Conservation (phyloP, 2,329 filamentous ascomycete genomes). For the Botryotinia narcissicola region DNA sequence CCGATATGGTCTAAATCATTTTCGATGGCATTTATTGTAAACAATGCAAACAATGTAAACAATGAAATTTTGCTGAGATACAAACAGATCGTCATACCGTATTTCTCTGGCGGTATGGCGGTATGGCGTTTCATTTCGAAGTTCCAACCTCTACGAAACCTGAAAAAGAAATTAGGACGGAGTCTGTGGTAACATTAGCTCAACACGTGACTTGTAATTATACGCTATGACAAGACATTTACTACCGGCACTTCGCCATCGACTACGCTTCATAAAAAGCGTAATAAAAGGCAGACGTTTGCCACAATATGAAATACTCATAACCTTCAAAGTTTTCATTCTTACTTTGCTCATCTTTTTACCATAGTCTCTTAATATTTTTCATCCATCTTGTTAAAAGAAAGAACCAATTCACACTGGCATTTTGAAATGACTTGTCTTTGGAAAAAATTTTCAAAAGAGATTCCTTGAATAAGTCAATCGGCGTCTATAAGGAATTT, state of each 20-base stretch:
- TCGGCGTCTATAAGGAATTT: neutral
- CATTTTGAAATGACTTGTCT: neutral
- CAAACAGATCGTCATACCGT: neutral
- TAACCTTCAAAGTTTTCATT: neutral
- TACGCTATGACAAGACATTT: neutral
- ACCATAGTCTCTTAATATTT: too few relatives aligned
- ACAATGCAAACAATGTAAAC: neutral
- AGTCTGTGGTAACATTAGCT: conserved; percentile 1
- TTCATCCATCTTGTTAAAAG: neutral
- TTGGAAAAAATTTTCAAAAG: neutral
- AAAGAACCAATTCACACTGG: neutral
- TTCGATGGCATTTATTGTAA: neutral
- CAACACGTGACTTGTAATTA: neutral
- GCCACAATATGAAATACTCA: neutral
- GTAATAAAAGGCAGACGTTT: neutral
- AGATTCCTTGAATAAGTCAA: neutral
- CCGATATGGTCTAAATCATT: neutral
- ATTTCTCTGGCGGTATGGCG: neutral
- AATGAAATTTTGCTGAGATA: neutral
- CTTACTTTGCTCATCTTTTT: neutral
- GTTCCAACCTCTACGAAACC: conserved; percentile 1
- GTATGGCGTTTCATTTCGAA: conserved; percentile 1
- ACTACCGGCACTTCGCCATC: neutral
- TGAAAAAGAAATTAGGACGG: conserved; percentile 2
- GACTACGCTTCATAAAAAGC: neutral